Evolutionary conservation across 441 rosid genomes (phyloP).

Genomic region (Codiaeum variegatum): DNA sequence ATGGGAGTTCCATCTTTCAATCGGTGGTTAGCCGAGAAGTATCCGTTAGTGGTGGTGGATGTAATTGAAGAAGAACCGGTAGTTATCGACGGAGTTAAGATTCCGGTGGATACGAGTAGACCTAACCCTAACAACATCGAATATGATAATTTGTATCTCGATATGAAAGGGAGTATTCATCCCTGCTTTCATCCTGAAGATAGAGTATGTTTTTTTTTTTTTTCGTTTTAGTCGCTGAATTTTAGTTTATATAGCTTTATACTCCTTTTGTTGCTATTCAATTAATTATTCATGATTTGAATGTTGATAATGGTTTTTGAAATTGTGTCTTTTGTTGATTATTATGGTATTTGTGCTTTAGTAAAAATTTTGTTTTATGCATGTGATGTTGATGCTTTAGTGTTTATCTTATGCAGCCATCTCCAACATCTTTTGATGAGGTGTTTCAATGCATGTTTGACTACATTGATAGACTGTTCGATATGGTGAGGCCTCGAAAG

Average conservation of each 20-base stretch:
- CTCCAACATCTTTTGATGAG: constrained; percentile 71
- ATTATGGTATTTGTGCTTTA: background rate
- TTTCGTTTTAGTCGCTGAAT: background rate
- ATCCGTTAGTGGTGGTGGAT: constrained; percentile 64
- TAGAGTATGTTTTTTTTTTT: constrained; percentile 37
- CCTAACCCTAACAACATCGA: constrained; percentile 75
- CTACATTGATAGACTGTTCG: constrained; percentile 80
- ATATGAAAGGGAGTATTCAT: constrained; percentile 89
- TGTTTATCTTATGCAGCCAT: constrained; percentile 51
- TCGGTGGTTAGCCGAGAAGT: constrained; percentile 87
- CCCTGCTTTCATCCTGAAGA: constrained; percentile 97
- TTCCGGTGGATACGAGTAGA: constrained; percentile 78
- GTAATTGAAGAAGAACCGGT: constrained; percentile 75
- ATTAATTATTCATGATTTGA: background rate
- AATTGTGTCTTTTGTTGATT: background rate
- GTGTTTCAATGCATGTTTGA: constrained; percentile 88
- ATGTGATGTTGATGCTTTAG: background rate
- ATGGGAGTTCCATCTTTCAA: constrained; percentile 93
- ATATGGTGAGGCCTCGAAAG: constrained; percentile 86
- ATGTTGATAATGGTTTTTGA: background rate
- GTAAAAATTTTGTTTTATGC: background rate
- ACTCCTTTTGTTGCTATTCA: background rate
- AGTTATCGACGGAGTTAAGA: constrained; percentile 59
- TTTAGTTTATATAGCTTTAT: background rate
- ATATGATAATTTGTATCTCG: constrained; percentile 83